phyloP scores from a whole-genome alignment of 1,284 basidiomycete species.

The Mycena citricolor region DNA sequence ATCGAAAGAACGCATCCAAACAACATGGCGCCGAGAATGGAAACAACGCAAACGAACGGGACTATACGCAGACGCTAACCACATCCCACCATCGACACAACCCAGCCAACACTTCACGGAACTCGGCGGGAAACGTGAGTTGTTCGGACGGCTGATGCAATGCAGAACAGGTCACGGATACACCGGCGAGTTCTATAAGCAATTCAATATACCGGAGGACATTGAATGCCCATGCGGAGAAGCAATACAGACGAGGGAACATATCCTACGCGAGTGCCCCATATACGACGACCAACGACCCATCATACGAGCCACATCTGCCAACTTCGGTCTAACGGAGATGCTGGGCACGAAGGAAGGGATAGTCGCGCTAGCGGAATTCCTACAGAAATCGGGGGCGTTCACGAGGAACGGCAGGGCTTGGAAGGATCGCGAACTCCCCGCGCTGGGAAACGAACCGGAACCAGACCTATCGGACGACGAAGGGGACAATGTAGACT shows the following conservation, averaged over 20 bases:
- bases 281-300: slow-evolving; percentile 25
- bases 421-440: background rate
- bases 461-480: slow-evolving; percentile 1
- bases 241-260: slow-evolving; percentile 28
- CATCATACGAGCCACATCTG: slow-evolving; percentile 18
- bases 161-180: slow-evolving; percentile 31
- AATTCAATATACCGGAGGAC: slow-evolving; percentile 28
- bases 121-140: slow-evolving; percentile 16
- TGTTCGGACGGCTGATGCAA: slow-evolving; percentile 28
- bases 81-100: slow-evolving; percentile 25
- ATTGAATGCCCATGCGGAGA: slow-evolving; percentile 31
- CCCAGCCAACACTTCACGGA: slow-evolving; percentile 22
- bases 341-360: slow-evolving; percentile 28
- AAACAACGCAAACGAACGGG: slow-evolving; percentile 12
- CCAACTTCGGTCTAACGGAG: slow-evolving; percentile 17
- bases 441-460: slow-evolving; percentile 3
- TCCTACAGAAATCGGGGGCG: slow-evolving; percentile 27
- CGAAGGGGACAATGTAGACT: too few relatives aligned
- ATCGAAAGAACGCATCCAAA: slow-evolving; percentile 8
- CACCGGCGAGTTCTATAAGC: slow-evolving; percentile 31
- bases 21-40: slow-evolving; percentile 6
- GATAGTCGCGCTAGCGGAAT: slow-evolving; percentile 27
- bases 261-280: slow-evolving; percentile 31
- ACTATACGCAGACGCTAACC: slow-evolving; percentile 28
- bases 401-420: slow-evolving; percentile 24